These are phyloP conservation scores for thale cress (Arabidopsis thaliana) DNA, from an alignment of 345 rosid genomes.

Conservation along the genomic window DNA sequence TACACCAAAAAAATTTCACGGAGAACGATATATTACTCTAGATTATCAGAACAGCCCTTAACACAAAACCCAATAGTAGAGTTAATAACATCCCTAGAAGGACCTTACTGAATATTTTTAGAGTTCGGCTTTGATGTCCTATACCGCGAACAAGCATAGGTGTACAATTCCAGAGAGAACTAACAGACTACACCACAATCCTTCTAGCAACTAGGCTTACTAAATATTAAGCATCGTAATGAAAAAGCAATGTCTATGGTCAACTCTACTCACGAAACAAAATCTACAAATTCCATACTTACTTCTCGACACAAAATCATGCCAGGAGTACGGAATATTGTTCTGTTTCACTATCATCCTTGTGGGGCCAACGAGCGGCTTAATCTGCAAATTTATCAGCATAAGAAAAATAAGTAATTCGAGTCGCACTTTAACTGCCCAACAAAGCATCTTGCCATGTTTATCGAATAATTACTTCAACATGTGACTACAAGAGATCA, in stretches of 20 bases:
- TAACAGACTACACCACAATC: constrained; percentile 17
- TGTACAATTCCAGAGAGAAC: constrained; percentile 11
- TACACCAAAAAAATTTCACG: not conserved
- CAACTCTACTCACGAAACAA: constrained; percentile 10
- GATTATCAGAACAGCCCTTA: constrained; percentile 12
- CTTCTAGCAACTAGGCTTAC: constrained; percentile 15
- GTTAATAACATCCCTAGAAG: constrained; percentile 14
- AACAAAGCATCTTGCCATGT: constrained; percentile 26
- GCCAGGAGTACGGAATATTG: constrained; percentile 82
- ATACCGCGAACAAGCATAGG: constrained; percentile 17
- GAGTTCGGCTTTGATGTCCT: constrained; percentile 25
- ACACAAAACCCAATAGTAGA: constrained; percentile 25
- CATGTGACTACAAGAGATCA: constrained; percentile 25
- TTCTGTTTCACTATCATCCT: constrained; percentile 55
- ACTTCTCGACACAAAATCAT: constrained; percentile 91
- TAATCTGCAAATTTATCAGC: constrained; percentile 63
- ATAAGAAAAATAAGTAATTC: constrained; percentile 15
- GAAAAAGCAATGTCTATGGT: constrained; percentile 18
- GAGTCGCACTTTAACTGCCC: constrained; percentile 23
- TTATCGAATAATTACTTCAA: constrained; percentile 19
- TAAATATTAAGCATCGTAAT: constrained; percentile 1
- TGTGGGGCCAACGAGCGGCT: constrained; percentile 87
- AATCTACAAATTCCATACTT: constrained; percentile 34
- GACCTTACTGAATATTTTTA: constrained; percentile 14
- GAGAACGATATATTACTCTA: not conserved